Evolutionary conservation across 1,139 yeast genomes (phyloP), one percentile per base, ranked within the genome.

Genomic region (Protomyces inundatus): DNA sequence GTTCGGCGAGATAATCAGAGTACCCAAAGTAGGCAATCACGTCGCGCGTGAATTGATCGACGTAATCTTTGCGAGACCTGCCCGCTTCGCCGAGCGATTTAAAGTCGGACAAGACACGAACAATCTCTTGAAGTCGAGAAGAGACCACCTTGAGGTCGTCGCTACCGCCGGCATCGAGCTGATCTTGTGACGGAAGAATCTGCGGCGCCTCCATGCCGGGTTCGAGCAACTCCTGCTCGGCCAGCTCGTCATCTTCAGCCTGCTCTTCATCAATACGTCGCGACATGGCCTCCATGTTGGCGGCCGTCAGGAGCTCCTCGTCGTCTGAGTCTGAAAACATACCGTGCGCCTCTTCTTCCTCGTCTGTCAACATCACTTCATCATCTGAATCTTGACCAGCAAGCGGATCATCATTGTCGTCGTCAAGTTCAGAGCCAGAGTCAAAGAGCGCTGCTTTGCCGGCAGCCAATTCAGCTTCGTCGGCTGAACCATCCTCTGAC

Each of bases 11-110:
- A 74, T 87, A 90, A 71, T 85, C 88, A n/a, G 93, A 84, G 77
- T 95, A 95, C n/a, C 98, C 98, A 73, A 91, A 95, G 78, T 95
- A 95, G 72, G 87, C 88, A 75, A 95, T 86, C 62, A 95, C 89
- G 76, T 95, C 99, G 69, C 82, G 82, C 36, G 90, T 76, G 67
- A 93, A 80, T 76, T 95, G 86, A 61, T 84, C 84, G 58, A 83
- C 80, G 73, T 93, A 90, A 68, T 90, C 96, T 36, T 86, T 78
- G 77, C 98, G 84, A 51, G 95, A 86, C 73, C 83, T 84, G 10
- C 95, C 96, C 73, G 85, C 93, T 73, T 90, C 96, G 16, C 93
- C 88, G 71, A 90, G 76, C 57, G 81, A 86, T 73, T 86, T 86
- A 77, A 91, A 90, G 76, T 93, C 90, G 74, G 91, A 98, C 71